A percentile compares a stretch with the other conserved stretches of the same genome.
Conservation (phyloP, 805 yeast species). For the Pichia insulana region DNA sequence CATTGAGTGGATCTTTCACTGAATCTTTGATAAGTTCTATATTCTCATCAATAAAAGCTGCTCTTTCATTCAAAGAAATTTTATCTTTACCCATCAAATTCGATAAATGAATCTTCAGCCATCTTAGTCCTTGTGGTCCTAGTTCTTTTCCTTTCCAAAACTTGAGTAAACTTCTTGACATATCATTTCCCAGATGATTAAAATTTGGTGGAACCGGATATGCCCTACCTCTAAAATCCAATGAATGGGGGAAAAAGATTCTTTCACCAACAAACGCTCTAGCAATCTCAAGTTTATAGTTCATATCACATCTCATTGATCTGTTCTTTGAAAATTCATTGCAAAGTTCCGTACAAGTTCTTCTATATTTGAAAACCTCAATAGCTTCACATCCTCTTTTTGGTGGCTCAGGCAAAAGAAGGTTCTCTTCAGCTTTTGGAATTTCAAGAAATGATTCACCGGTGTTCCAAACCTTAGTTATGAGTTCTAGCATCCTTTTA, state of each 20-base stretch:
- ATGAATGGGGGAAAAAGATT: constrained; percentile 70
- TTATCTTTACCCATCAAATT: constrained; percentile 72
- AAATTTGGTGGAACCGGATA: constrained; percentile 76
- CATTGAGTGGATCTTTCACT: constrained; percentile 53
- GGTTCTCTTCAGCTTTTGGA: constrained; percentile 41
- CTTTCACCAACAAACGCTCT: constrained; percentile 80
- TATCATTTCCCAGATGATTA: constrained; percentile 72
- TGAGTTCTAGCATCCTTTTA: constrained; percentile 53
- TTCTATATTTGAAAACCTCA: constrained; percentile 59
- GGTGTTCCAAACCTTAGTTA: constrained; percentile 79
- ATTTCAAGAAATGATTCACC: constrained; percentile 70
- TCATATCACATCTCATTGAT: constrained; percentile 88
- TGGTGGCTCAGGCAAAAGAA: constrained; percentile 48
- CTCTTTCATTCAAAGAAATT: constrained; percentile 57
- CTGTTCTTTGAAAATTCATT: constrained; percentile 58
- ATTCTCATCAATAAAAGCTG: constrained; percentile 48
- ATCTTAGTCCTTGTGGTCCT: constrained; percentile 55
- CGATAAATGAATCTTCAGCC: constrained; percentile 72
- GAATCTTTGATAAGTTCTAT: constrained; percentile 45
- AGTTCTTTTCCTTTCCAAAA: constrained; percentile 72
- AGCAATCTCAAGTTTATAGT: constrained; percentile 91
- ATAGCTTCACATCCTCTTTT: constrained; percentile 62
- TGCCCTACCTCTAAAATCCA: constrained; percentile 80
- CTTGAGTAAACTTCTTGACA: constrained; percentile 59
- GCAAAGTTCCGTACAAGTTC: constrained; percentile 45